A percentile compares a stretch with the other conserved stretches of the same genome.
Conservation (phyloP, 306 rosid species). For the Clitoria ternatea region DNA sequence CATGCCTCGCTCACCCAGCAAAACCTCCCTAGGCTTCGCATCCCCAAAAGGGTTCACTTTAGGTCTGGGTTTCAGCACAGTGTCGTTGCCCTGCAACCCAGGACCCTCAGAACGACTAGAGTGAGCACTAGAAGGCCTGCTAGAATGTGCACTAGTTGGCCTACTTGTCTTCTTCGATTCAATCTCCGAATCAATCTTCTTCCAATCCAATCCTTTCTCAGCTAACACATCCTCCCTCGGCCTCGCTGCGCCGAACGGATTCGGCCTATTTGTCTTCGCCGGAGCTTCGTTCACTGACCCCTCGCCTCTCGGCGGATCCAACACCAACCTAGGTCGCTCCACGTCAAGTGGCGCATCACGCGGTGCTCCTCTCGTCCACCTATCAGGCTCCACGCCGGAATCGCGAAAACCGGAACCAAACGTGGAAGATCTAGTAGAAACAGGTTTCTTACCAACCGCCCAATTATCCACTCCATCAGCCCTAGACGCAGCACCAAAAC, state of each 20-base stretch:
- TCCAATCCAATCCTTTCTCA: slow-evolving; percentile 91
- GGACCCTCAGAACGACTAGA: slow-evolving; percentile 80
- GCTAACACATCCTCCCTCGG: slow-evolving; percentile 96
- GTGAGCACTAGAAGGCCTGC: slow-evolving; percentile 93
- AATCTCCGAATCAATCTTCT: slow-evolving; percentile 74
- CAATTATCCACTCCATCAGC: slow-evolving; percentile 87
- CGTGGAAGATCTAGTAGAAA: slow-evolving; percentile 57
- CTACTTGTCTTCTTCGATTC: slow-evolving; percentile 82
- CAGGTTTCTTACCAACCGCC: slow-evolving; percentile 59
- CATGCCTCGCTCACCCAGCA: slow-evolving; percentile 74
- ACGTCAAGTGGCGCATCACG: slow-evolving; percentile 27
- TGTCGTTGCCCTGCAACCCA: slow-evolving; percentile 54
- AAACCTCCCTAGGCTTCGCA: slow-evolving; percentile 93
- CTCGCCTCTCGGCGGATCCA: slow-evolving; percentile 65
- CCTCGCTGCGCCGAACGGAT: slow-evolving; percentile 82
- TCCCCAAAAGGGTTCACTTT: slow-evolving; percentile 95
- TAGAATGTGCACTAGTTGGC: slow-evolving; percentile 82
- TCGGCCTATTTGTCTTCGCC: slow-evolving; percentile 58
- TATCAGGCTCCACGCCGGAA: slow-evolving; percentile 61
- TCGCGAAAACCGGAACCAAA: slow-evolving; percentile 72
- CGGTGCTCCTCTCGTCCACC: slow-evolving; percentile 57
- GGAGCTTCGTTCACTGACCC: slow-evolving; percentile 38
- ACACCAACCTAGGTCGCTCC: slow-evolving; percentile 72
- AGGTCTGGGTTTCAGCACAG: slow-evolving; percentile 52
- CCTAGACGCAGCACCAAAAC: slow-evolving; percentile 48